Evolutionary conservation across 2,329 filamentous ascomycete genomes (phyloP).

Genomic region (Clarireedia sp.): DNA sequence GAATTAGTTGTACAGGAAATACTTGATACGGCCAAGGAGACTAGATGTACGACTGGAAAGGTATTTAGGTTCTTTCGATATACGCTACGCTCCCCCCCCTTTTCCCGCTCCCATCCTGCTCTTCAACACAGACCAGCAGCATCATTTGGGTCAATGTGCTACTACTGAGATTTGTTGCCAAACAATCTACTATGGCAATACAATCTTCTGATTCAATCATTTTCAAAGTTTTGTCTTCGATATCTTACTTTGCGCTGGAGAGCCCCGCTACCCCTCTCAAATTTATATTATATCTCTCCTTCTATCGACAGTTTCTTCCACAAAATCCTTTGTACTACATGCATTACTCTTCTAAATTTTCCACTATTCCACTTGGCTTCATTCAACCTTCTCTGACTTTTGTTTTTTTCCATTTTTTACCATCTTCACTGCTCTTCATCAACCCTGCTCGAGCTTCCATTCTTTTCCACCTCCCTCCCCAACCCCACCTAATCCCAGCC

Average conservation of each 20-base stretch:
- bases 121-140: constrained; percentile 32
- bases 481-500: neutral
- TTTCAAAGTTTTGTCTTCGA: too few species aligned
- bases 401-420: neutral
- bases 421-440: neutral
- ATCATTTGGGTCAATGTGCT: too few species aligned
- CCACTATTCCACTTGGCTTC: neutral
- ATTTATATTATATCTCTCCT: too few species aligned
- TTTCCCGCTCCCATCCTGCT: constrained; percentile 50
- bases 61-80: constrained; percentile 30
- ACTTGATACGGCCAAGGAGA: constrained; percentile 49
- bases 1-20: constrained; percentile 46
- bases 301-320: too few species aligned
- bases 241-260: neutral
- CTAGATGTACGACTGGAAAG: constrained; percentile 58
- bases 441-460: too few species aligned
- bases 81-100: constrained; percentile 58
- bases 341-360: neutral
- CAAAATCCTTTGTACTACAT: constrained; percentile 22
- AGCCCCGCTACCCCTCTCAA: neutral
- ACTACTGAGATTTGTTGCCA: too few species aligned
- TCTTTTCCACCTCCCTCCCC: neutral
- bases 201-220: too few species aligned
- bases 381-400: neutral
- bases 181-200: too few species aligned